A percentile compares a stretch with the other conserved stretches of the same genome.
These are phyloP conservation scores for Candida neerlandica DNA, from an alignment of 1,139 yeast genomes.

Conservation along the genomic window DNA sequence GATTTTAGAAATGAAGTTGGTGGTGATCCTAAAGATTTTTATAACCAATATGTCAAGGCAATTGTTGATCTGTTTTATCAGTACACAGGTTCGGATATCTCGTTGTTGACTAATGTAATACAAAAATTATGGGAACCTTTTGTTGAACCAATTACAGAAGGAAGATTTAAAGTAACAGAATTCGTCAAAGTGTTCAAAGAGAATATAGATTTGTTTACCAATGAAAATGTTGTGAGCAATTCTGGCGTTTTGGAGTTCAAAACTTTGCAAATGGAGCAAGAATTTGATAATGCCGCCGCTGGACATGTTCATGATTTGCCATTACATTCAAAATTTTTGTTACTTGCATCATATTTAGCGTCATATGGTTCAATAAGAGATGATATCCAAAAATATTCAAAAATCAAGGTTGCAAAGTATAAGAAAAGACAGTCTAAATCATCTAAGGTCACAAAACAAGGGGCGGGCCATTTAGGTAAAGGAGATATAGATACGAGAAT, in stretches of 20 bases:
- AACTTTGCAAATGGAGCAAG: constrained; percentile 25
- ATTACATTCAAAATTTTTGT: constrained; percentile 56
- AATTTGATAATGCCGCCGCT: constrained; percentile 4
- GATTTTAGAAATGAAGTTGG: constrained; percentile 30
- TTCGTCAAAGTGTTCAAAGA: constrained; percentile 52
- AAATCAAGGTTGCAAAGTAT: constrained; percentile 50
- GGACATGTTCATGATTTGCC: constrained; percentile 47
- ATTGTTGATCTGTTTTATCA: constrained; percentile 55
- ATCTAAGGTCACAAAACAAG: constrained; percentile 25
- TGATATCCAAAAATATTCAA: constrained; percentile 64
- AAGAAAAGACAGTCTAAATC: constrained; percentile 31
- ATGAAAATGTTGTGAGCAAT: constrained; percentile 43
- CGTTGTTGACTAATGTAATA: constrained; percentile 44
- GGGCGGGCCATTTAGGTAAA: constrained; percentile 40
- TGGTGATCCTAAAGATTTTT: constrained; percentile 33
- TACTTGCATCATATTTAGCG: constrained; percentile 72
- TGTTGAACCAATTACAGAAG: constrained; percentile 41
- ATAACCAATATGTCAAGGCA: constrained; percentile 51
- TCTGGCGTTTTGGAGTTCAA: constrained; percentile 31
- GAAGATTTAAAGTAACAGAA: constrained; percentile 34
- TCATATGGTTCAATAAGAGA: constrained; percentile 62
- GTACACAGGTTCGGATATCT: constrained; percentile 57
- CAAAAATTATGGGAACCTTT: constrained; percentile 55
- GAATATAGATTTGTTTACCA: constrained; percentile 40
- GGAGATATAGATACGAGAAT: constrained; percentile 54